Evolutionary conservation across 2,329 filamentous ascomycete genomes (phyloP).

Genomic region (Cercospora janseana): DNA sequence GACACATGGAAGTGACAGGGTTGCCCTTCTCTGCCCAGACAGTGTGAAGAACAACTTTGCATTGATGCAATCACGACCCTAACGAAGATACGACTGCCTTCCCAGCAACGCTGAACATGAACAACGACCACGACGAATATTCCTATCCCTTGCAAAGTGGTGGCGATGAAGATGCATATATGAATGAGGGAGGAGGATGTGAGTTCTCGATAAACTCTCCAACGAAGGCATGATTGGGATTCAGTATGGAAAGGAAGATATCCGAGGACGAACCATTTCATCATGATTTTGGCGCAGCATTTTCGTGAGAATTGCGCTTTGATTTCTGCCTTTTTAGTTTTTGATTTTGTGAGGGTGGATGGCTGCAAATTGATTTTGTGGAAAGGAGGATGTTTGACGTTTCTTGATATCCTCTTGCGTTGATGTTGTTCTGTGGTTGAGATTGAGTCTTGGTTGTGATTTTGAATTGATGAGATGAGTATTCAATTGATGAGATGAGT

Average conservation of each 20-base stretch:
- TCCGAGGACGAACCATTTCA: conserved; percentile 7
- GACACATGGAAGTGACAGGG: too few species aligned
- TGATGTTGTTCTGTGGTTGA: neutral
- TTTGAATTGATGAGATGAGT: neutral
- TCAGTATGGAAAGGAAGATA: conserved; percentile 8
- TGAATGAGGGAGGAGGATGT: neutral
- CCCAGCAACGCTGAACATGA: conserved; percentile 14
- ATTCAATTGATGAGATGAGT: neutral
- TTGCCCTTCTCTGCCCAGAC: neutral
- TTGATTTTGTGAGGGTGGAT: neutral
- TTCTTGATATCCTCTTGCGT: neutral
- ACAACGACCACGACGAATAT: conserved; percentile 5
- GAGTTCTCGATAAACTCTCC: conserved; percentile 1
- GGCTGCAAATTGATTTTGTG: neutral
- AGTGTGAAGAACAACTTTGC: neutral
- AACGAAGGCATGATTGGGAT: conserved; percentile 2
- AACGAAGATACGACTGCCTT: conserved; percentile 13
- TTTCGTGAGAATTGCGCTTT: neutral
- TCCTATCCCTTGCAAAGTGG: neutral
- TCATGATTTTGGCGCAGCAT: conserved; percentile 4
- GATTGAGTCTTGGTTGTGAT: neutral
- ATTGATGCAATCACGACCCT: conserved; percentile 6
- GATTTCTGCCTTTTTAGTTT: neutral
- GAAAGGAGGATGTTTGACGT: neutral
- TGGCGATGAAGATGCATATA: conserved; percentile 7